A percentile compares a stretch with the other conserved stretches of the same genome.
Evolutionary conservation across 352 stramenopile species (phyloP).

Genomic region (Globisporangium rhizosaccharum): DNA sequence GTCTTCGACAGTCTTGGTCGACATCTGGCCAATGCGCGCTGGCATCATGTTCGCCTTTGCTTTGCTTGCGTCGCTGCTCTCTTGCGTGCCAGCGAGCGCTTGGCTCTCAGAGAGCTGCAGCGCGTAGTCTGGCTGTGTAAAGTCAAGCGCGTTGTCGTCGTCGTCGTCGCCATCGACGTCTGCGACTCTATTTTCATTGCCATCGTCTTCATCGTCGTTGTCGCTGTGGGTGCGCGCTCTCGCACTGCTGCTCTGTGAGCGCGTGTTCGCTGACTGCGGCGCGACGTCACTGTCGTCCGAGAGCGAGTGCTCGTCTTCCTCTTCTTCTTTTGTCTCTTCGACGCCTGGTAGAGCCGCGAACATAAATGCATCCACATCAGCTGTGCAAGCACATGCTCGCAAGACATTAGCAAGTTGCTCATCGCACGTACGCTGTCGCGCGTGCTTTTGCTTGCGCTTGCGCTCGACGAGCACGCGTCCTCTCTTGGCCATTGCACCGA

Average conservation of each 20-base stretch:
- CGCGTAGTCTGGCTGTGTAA: conserved; percentile 76
- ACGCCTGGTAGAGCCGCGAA: conserved; percentile 12
- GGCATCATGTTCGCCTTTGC: conserved; percentile 28
- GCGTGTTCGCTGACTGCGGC: conserved; percentile 18
- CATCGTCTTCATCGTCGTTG: neutral
- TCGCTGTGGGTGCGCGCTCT: conserved; percentile 15
- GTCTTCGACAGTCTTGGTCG: conserved; percentile 62
- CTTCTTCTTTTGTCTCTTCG: conserved; percentile 21
- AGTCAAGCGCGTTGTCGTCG: conserved; percentile 51
- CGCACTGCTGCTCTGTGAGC: conserved; percentile 19
- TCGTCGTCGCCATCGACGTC: conserved; percentile 29
- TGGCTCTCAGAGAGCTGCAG: conserved; percentile 42
- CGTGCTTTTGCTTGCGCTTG: conserved; percentile 30
- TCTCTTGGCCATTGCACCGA: conserved; percentile 25
- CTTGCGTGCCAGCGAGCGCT: conserved; percentile 18
- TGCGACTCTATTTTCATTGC: conserved; percentile 1
- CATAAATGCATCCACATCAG: neutral
- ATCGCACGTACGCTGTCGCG: conserved; percentile 26
- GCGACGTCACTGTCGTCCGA: conserved; percentile 24
- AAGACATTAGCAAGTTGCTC: neutral
- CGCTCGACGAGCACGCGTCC: conserved; percentile 20
- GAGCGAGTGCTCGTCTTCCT: conserved; percentile 9
- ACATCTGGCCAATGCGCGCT: conserved; percentile 41
- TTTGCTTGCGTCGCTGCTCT: conserved; percentile 29
- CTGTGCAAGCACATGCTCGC: neutral